A percentile compares a stretch with the other conserved stretches of the same genome.
Evolutionary conservation across 2,329 filamentous ascomycete species (phyloP).

Genomic region (Botrytis fragariae): DNA sequence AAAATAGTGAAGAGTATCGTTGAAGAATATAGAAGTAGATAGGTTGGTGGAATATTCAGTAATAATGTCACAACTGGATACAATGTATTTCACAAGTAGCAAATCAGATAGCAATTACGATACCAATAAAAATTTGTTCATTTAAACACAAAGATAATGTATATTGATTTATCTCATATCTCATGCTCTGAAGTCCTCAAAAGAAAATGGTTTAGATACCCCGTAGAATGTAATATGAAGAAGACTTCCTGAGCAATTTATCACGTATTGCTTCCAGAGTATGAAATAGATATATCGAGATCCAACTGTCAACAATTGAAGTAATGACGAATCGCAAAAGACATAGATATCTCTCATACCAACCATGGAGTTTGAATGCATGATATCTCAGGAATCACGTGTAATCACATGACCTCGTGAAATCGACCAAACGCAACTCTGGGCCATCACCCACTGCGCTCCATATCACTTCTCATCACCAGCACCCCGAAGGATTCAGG

Average conservation of each 20-base stretch:
- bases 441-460: neutral
- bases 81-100: neutral
- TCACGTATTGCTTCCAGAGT: neutral
- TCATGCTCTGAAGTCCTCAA: neutral
- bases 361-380: neutral
- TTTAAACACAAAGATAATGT: neutral
- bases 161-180: neutral
- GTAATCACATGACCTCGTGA: neutral
- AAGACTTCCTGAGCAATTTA: neutral
- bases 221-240: neutral
- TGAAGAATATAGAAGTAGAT: neutral
- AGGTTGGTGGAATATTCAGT: neutral
- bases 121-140: neutral
- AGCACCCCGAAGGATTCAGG: neutral
- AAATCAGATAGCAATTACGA: neutral
- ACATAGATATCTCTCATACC: neutral
- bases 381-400: neutral
- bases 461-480: neutral
- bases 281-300: neutral
- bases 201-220: neutral
- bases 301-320: neutral
- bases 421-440: neutral
- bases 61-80: neutral
- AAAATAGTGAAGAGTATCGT: neutral
- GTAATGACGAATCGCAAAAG: neutral